These are phyloP conservation scores for Yamadazyma scolyti DNA, from an alignment of 805 yeast species.

Conservation along the genomic window DNA sequence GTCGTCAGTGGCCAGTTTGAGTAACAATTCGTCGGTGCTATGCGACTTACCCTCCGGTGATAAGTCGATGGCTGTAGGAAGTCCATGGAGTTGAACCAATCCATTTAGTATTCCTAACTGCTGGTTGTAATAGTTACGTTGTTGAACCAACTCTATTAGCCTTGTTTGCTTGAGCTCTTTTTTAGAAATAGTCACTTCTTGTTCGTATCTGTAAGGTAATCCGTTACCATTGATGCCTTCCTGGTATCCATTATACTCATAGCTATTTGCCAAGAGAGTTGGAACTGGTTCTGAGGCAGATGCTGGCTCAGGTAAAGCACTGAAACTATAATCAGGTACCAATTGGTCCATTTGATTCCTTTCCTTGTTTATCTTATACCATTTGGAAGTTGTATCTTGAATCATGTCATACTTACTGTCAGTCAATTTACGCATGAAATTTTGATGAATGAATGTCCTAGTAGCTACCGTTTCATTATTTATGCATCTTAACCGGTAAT, in stretches of 20 bases:
- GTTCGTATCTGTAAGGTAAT: not conserved
- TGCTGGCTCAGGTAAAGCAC: slow-evolving; percentile 30
- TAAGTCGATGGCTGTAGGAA: slow-evolving; percentile 72
- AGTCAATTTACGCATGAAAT: slow-evolving; percentile 62
- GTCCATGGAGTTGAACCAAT: slow-evolving; percentile 61
- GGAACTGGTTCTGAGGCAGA: not conserved
- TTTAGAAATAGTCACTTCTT: slow-evolving; percentile 18
- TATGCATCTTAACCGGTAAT: slow-evolving; percentile 71
- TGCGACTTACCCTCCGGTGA: slow-evolving; percentile 21
- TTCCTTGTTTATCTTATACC: slow-evolving; percentile 92
- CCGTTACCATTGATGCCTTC: not conserved
- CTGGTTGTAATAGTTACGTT: slow-evolving; percentile 60
- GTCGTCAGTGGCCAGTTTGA: slow-evolving; percentile 61
- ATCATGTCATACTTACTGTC: slow-evolving; percentile 67
- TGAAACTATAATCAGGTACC: slow-evolving; percentile 50
- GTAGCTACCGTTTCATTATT: slow-evolving; percentile 77
- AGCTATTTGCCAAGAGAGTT: no score
- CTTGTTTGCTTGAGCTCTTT: slow-evolving; percentile 34
- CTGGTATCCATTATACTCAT: not conserved
- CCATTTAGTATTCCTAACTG: slow-evolving; percentile 73
- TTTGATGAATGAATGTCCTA: slow-evolving; percentile 80
- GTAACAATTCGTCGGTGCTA: slow-evolving; percentile 22
- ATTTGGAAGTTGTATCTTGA: slow-evolving; percentile 69
- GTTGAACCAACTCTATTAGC: slow-evolving; percentile 48
- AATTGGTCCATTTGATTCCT: slow-evolving; percentile 74